Conservation (phyloP, 257 asterid species). For the Nicotiana attenuata region DNA sequence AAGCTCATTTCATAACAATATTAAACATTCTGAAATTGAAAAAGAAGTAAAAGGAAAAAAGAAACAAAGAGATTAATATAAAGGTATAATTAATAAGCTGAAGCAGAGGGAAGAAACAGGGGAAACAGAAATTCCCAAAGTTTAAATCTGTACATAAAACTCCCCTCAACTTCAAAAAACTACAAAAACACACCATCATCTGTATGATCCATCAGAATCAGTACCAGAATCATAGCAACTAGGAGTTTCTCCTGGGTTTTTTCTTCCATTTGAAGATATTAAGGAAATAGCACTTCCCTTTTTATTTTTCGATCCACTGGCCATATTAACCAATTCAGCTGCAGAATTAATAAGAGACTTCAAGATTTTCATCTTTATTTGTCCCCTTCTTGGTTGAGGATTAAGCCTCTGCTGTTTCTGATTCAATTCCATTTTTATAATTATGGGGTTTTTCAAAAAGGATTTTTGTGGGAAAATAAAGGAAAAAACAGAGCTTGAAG, state of each 20-base stretch:
- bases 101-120: not conserved
- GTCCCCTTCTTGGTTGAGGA: slow-evolving; percentile 14
- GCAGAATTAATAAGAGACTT: not conserved
- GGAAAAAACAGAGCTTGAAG: not conserved
- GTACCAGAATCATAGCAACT: not conserved
- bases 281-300: not conserved
- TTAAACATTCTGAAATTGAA: not conserved
- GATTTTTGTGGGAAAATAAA: not conserved
- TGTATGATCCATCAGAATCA: not conserved
- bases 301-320: not conserved
- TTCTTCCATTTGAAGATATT: not conserved
- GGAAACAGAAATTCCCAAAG: not conserved
- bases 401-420: not conserved
- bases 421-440: not conserved
- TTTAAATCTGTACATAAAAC: not conserved
- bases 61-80: not conserved
- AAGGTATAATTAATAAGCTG: too few relatives aligned
- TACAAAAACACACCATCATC: not conserved
- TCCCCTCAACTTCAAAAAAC: not conserved
- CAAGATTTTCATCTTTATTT: not conserved
- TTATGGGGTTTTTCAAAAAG: not conserved
- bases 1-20: not conserved
- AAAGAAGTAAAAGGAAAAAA: not conserved
- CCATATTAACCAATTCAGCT: not conserved
- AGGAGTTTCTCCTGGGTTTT: not conserved